Conservation (phyloP, 805 yeast species). For the Komagataella pastoris region DNA sequence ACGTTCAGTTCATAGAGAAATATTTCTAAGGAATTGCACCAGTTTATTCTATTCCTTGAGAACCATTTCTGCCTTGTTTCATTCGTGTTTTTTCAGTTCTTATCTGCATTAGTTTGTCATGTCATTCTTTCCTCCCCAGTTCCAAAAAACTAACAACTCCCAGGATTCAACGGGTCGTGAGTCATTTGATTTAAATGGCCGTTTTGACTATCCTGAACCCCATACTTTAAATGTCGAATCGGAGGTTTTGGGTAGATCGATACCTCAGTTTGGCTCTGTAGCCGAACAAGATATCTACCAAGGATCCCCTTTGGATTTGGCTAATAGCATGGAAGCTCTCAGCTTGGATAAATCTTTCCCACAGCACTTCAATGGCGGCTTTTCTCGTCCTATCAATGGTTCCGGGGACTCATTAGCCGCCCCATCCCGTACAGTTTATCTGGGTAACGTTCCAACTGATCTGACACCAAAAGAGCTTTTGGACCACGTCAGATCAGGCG, state of each 20-base stretch:
- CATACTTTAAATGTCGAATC: not conserved
- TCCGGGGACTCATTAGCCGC: not conserved
- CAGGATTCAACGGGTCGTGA: not conserved
- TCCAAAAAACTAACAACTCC: not conserved
- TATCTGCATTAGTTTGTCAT: not conserved
- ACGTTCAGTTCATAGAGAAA: not conserved
- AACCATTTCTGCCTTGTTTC: not conserved
- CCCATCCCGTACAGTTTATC: slow-evolving; percentile 69
- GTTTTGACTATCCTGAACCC: not conserved
- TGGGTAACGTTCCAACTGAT: slow-evolving; percentile 80
- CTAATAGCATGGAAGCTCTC: not conserved
- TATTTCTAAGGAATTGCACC: not conserved
- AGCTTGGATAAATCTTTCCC: not conserved
- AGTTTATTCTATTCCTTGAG: not conserved
- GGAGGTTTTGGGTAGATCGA: not conserved
- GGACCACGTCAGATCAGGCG: slow-evolving; percentile 86
- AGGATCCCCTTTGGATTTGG: not conserved
- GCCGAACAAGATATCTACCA: not conserved
- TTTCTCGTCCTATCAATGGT: not conserved
- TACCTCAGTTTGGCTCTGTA: not conserved
- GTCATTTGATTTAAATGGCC: not conserved
- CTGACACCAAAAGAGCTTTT: slow-evolving; percentile 70
- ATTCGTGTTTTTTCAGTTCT: not conserved
- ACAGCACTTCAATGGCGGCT: not conserved
- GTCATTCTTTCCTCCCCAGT: not conserved